Base-by-base conservation (phyloP, 352 stramenopile genomes). In the Phytophthora macrochlamydospora region DNA sequence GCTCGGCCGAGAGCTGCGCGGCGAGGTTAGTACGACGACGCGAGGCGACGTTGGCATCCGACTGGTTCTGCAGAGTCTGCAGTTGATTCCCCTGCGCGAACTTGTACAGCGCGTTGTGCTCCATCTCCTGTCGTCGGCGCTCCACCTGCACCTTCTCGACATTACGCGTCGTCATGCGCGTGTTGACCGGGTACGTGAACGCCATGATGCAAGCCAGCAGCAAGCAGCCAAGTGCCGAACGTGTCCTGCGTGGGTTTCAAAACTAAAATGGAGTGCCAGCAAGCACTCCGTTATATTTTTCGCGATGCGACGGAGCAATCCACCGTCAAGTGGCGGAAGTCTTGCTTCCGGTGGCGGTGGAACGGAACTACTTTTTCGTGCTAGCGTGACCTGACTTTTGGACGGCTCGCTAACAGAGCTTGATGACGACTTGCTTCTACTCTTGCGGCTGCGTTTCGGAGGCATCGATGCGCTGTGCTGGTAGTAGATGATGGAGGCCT, bases 1-100 rank as follows among this genome's bases (percentile, higher is more conserved):
- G 71, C 60, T 92, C 84, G 56, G 84, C 81, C 30, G 80, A 84
- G 61, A 90, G 77, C 66, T 92, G 81, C 11, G 82, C 82, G 29
- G 74, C 73, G 49, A 85, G 68, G 69, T 92, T 92, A 18, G 62
- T 73, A 12, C 84, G 78, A 4, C 81, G 79, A 31, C 73, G 70
- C 11, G 67, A 67, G 2, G 61, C 61, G 50, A 90, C 84, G 18
- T 68, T 82, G n/a, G 71, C 75, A 65, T 92, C 84, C 60, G 80
- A 84, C 65, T 91, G 82, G 63, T 89, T 84, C 44, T 84, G 68
- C 31, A 87, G 61, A 30, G 76, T 59, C 61, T 92, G 81, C 55
- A 90, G 49, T 62, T 89, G 78, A 58, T 89, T 92, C 4, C 44
- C 62, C 49, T 79, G 67, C 31, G 81, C 68, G 65, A 90, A 92